Evolutionary conservation across 306 rosid genomes (phyloP).

Genomic region (Trifolium repens): DNA sequence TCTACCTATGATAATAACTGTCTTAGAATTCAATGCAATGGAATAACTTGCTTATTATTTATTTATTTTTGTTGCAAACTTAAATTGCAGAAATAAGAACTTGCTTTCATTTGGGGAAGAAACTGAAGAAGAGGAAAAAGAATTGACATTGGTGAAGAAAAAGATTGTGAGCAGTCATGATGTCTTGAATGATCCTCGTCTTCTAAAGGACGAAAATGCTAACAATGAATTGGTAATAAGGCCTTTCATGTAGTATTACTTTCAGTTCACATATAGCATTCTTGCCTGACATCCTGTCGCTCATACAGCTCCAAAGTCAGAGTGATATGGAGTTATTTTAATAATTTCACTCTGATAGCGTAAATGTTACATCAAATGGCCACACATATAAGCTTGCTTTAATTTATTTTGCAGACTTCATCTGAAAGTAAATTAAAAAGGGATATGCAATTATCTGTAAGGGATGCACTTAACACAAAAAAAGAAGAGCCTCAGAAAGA

Average conservation of each 20-base stretch:
- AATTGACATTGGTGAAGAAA: slow-evolving; percentile 71
- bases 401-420: slow-evolving; percentile 54
- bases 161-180: slow-evolving; percentile 97
- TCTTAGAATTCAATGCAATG: slow-evolving; percentile 26
- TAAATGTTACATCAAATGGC: slow-evolving; percentile 15
- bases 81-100: slow-evolving; percentile 69
- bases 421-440: slow-evolving; percentile 55
- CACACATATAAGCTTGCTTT: neutral
- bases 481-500: slow-evolving; percentile 69
- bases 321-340: slow-evolving; percentile 10
- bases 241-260: slow-evolving; percentile 14
- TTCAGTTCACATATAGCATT: slow-evolving; percentile 28
- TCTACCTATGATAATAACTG: slow-evolving; percentile 1
- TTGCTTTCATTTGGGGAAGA: slow-evolving; percentile 97
- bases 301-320: slow-evolving; percentile 1
- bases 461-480: slow-evolving; percentile 79
- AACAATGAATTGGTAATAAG: slow-evolving; percentile 60
- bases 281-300: slow-evolving; percentile 32
- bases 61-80: slow-evolving; percentile 4
- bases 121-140: slow-evolving; percentile 96
- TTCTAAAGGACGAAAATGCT: slow-evolving; percentile 65
- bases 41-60: slow-evolving; percentile 9
- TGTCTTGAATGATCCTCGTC: slow-evolving; percentile 97
- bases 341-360: slow-evolving; percentile 5
- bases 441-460: slow-evolving; percentile 76